These are phyloP conservation scores for Leishmania major DNA, from an alignment of 208 protist genomes.

Conservation along the genomic window DNA sequence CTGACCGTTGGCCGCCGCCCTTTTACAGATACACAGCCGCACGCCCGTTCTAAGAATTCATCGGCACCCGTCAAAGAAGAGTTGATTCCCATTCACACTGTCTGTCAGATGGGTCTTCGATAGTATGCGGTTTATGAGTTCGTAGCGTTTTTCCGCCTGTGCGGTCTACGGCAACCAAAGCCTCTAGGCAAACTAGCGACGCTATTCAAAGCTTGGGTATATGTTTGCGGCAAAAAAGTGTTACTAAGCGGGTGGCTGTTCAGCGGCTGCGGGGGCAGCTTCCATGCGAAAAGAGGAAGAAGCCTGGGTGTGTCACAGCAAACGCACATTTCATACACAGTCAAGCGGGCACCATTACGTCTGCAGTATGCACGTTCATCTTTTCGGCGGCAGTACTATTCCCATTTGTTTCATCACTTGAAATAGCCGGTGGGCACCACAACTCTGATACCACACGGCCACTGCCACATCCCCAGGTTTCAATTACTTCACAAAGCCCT, in stretches of 20 bases:
- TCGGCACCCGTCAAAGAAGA: neutral
- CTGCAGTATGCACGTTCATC: neutral
- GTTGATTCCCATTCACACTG: neutral
- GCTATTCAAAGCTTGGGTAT: fast-evolving
- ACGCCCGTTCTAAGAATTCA: neutral
- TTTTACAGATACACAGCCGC: neutral
- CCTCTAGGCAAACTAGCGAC: neutral
- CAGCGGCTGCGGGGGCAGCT: too few species aligned
- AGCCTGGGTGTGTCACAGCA: neutral
- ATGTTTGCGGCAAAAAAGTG: neutral
- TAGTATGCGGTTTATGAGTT: neutral
- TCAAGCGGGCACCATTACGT: neutral
- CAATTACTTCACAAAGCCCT: too few species aligned
- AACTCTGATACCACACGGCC: neutral
- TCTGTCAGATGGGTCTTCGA: neutral
- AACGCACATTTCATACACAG: neutral
- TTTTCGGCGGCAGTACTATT: neutral
- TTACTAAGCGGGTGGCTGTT: neutral
- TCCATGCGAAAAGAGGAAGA: neutral
- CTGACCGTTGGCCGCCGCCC: neutral
- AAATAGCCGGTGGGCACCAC: fast-evolving
- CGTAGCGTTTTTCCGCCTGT: neutral
- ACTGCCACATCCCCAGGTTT: fast-evolving
- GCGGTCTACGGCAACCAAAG: too few species aligned
- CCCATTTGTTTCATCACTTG: neutral